phyloP scores from a whole-genome alignment of 176 grass and related monocot species.

The Triticum aestivum region IWGSC_CS_RefSeq_v2.1 NC_057811.1:51767835-51768334 shows the following conservation, averaged over 20 bases:
- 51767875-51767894: conserved; percentile 72
- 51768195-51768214: background rate
- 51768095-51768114: background rate
- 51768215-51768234: background rate
- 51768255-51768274: background rate
- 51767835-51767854: too few relatives aligned
- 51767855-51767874: conserved; percentile 64
- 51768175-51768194: background rate
- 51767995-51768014: background rate
- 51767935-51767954: conserved; percentile 90
- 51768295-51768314: background rate
- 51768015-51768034: background rate
- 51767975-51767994: background rate
- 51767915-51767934: conserved; percentile 20
- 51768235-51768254: background rate
- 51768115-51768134: background rate
- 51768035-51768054: background rate
- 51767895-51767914: conserved; percentile 98
- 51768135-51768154: background rate
- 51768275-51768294: background rate
- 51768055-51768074: background rate
- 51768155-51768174: conserved; percentile 2
- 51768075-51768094: background rate
- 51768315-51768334: background rate
- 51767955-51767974: conserved; percentile 31